Base-by-base conservation (phyloP, 257 asterid species). In the Solanum pinnatisectum region DNA sequence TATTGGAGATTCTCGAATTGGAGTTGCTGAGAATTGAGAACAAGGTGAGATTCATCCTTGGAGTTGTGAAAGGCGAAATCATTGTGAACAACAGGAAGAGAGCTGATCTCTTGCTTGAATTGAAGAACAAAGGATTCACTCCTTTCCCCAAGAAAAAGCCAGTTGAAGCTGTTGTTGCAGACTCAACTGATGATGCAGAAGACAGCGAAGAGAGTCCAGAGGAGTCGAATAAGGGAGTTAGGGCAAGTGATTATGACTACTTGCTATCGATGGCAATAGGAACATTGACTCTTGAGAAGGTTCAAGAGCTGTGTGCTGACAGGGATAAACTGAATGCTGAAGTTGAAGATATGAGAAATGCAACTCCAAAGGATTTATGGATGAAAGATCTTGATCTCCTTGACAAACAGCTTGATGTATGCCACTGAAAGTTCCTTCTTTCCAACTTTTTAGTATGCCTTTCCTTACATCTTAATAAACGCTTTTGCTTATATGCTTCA, bases 61-160 rank as follows among this genome's bases (percentile, higher is more conserved):
- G 95, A 89, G 99, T 97, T 14, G 96, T 97, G 79, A 95, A 94
- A n/a, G 98, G 99, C 79, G 92, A 92, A 87, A 97, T 97, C 83
- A 81, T 95, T 14, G 99, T 97, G 87, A 96, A 94, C 94, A 97
- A 95, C 93, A 92, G 98, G 90, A 97, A 89, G 90, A 93, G 91
- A 90, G 98, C 98, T 16, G 98, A 97, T 86, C 88, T 96, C 90
- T 93, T 94, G 86, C 52, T 93, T 32, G 99, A 96, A 90, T 88
- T 97, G 96, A 95, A 94, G 87, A 93, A 93, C 67, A 97, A 94
- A 90, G 98, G 98, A 74, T 96, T 97, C 78, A 93, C 98, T 40
- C 99, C 99, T 67, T 93, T 97, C 83, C 98, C 98, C 1, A 96
- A 95, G 91, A 92, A 92, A 87, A 89, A 49, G 86, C 79, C 87